Evolutionary conservation across 2,329 filamentous ascomycete species (phyloP).

Genomic region (Cladorrhinum sp.): DNA sequence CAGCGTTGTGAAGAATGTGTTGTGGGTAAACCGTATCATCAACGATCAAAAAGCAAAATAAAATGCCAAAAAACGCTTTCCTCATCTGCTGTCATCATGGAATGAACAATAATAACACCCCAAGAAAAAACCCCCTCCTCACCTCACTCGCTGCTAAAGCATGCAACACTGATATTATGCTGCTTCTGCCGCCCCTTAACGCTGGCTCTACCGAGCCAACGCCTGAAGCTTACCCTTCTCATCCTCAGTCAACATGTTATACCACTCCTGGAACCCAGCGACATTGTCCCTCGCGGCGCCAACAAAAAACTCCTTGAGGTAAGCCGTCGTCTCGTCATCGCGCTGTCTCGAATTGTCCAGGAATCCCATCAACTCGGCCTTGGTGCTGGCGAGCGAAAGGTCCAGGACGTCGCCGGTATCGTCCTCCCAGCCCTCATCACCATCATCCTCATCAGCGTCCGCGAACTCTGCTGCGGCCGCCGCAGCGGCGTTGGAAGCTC

Average conservation of each 20-base stretch:
- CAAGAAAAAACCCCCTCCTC: too few relatives aligned
- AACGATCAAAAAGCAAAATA: too few relatives aligned
- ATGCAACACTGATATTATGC: too few relatives aligned
- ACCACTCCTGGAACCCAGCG: slow-evolving; percentile 57
- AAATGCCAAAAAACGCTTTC: too few relatives aligned
- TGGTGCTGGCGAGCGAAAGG: slow-evolving; percentile 65
- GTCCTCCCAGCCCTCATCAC: slow-evolving; percentile 88
- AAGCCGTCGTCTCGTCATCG: slow-evolving; percentile 88
- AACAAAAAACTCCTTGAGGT: slow-evolving; percentile 78
- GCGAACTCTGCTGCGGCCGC: slow-evolving; percentile 56
- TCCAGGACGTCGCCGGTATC: slow-evolving; percentile 68
- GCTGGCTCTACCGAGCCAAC: slow-evolving; percentile 36
- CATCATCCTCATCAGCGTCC: slow-evolving; percentile 61
- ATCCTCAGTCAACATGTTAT: slow-evolving; percentile 51
- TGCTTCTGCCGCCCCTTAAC: too few relatives aligned
- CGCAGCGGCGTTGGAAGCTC: slow-evolving; percentile 60
- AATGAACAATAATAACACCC: too few relatives aligned
- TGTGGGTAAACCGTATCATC: too few relatives aligned
- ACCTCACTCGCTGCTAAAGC: too few relatives aligned
- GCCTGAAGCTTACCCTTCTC: slow-evolving; percentile 57
- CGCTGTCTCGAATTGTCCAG: slow-evolving; percentile 64
- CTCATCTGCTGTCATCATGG: too few relatives aligned
- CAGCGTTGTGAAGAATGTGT: too few relatives aligned
- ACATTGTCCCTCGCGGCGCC: slow-evolving; percentile 54
- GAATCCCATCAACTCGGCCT: slow-evolving; percentile 77